phyloP scores from a whole-genome alignment of 495 filamentous ascomycete genomes.

The Hypoxylon rickii region DNA sequence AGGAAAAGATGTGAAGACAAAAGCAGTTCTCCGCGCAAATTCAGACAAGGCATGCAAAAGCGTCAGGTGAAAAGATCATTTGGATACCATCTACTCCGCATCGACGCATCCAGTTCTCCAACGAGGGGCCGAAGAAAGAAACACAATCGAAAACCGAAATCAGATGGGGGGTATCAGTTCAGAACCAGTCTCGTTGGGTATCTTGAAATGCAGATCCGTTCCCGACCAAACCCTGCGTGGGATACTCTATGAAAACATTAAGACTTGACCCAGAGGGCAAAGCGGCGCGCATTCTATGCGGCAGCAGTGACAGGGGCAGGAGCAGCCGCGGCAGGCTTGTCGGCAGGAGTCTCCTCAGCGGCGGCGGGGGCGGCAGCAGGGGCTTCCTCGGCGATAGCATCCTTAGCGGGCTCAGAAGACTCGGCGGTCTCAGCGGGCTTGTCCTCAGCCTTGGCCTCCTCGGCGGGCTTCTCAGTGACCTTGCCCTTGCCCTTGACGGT shows the following conservation, averaged over 20 bases:
- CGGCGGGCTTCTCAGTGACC: constrained; percentile 54
- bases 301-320: constrained; percentile 52
- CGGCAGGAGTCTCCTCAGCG: constrained; percentile 42
- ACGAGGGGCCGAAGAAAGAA: constrained; percentile 11
- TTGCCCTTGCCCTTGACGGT: constrained; percentile 57
- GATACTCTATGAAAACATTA: constrained; percentile 41
- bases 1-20: constrained; percentile 41
- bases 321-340: constrained; percentile 42
- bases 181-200: constrained; percentile 57
- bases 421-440: constrained; percentile 58
- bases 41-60: constrained; percentile 40
- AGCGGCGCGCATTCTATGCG: constrained; percentile 47
- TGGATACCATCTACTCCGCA: constrained; percentile 33
- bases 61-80: constrained; percentile 41
- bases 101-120: constrained; percentile 23
- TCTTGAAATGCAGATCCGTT: constrained; percentile 62
- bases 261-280: constrained; percentile 31
- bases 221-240: constrained; percentile 51
- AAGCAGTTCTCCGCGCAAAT: constrained; percentile 39
- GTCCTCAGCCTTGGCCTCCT: constrained; percentile 45
- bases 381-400: constrained; percentile 47
- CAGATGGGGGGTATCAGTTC: constrained; percentile 53
- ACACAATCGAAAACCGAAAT: constrained; percentile 28
- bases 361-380: constrained; percentile 31
- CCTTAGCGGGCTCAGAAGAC: constrained; percentile 53